Percentiles rank a stretch among this genome's conserved stretches.
These are phyloP conservation scores for Mucor ambiguus DNA, from an alignment of 371 early-diverging fungal genomes.

Conservation along the genomic window DNA sequence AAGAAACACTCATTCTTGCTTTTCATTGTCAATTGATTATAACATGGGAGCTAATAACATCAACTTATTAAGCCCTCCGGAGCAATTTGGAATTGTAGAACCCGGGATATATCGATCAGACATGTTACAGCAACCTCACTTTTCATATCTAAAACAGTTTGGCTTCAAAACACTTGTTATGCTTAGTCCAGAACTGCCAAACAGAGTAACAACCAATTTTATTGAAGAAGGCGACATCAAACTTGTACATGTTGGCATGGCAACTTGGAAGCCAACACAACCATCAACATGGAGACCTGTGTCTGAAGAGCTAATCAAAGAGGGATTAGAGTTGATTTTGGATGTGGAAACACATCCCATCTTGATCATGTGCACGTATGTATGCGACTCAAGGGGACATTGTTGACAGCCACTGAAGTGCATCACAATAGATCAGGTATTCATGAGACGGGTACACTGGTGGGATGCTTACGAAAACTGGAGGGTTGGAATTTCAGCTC, in stretches of 20 bases:
- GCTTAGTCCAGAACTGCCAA: slow-evolving; percentile 86
- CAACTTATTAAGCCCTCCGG: slow-evolving; percentile 72
- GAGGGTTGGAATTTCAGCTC: slow-evolving; percentile 97
- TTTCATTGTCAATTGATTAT: background rate
- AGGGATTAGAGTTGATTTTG: slow-evolving; percentile 84
- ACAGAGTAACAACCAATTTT: slow-evolving; percentile 75
- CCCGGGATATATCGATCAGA: slow-evolving; percentile 86
- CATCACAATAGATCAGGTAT: slow-evolving; percentile 66
- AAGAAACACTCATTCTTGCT: background rate
- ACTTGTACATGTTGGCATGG: slow-evolving; percentile 77
- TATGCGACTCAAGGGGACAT: background rate
- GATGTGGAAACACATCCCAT: slow-evolving; percentile 81
- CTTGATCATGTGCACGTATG: slow-evolving; percentile 89
- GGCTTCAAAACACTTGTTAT: slow-evolving; percentile 79
- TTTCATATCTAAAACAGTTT: slow-evolving; percentile 80
- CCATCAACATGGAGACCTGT: slow-evolving; percentile 86
- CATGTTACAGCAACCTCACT: slow-evolving; percentile 70
- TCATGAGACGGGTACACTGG: slow-evolving; percentile 75
- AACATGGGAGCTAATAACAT: slow-evolving; percentile 16
- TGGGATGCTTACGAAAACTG: slow-evolving; percentile 92
- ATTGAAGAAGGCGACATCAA: slow-evolving; percentile 80
- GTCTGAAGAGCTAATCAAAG: slow-evolving; percentile 93
- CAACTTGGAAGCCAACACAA: slow-evolving; percentile 54
- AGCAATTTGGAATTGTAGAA: slow-evolving; percentile 92
- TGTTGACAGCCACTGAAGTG: background rate